Base-by-base conservation (phyloP, 1,284 basidiomycete species). In the Tremellales sp. region DNA sequence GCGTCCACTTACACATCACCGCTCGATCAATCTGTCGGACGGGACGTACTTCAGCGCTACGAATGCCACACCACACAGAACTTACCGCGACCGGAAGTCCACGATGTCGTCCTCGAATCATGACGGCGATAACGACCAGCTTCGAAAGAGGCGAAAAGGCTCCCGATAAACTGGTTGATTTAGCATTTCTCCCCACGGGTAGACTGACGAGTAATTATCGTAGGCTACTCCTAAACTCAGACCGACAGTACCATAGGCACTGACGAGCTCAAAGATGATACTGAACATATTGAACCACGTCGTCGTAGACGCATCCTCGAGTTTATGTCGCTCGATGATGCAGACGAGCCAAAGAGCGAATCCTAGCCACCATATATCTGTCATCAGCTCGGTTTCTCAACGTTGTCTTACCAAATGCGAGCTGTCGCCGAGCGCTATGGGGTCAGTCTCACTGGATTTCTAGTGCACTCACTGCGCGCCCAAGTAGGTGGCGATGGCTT, bases 41-140 rank as follows among this genome's bases (percentile, higher is more conserved):
- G 19, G 32, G 24, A 16, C 13, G 19, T 14, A 31, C 14, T 36
- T 33, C 14, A 29, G 16, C 40, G 24, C 10, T 7, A 13, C 18
- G 22, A 36, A n/a, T 34, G 16, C 24, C 35, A 14, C 31, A 40
- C 14, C 9, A 33, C 29, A 13, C 27, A 3, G 1, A 26, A 84
- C 71, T 94, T 87, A 95, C 91, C 14, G 90, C 89, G 14, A 86
- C 84, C 0, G 87, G 87, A 4, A 91, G 73, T 4, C 90, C 90
- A 39, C 94, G 82, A 71, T 97, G 93, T 10, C 92, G 79, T 7
- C 93, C 93, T 53, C 93, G 84, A 45, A 97, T 77, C 89, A 97
- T 97, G 56, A 97, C 90, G 4, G 79, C 66, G 57, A 81, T 83
- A 18, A 97, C 67, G 44, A 97, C 83, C 19, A 97, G 77, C 71